Base-by-base conservation (phyloP, 2,329 filamentous ascomycete species). In the Trichoderma breve region DNA sequence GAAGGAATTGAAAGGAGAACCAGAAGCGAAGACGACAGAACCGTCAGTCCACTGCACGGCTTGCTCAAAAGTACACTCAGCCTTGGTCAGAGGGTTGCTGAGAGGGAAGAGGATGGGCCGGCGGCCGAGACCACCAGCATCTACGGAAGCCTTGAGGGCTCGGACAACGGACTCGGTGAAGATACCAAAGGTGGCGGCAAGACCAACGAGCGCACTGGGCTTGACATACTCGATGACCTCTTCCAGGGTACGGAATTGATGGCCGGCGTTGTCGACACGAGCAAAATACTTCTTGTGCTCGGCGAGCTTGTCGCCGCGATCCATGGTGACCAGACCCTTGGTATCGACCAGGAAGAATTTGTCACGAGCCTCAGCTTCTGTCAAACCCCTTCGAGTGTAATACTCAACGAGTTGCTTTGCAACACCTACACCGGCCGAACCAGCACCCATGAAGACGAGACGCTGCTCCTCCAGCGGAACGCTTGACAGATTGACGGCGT, bases 261-360 rank as follows among this genome's bases (percentile, higher is more conserved):
- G 86, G 74, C 89, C 89, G 71, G 87, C 85, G 82, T 91, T 91
- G 81, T 92, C 89, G 18, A 82, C 82, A 67, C 90, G 87, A 36
- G 90, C 89, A 77, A 92, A 91, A 82, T 91, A 90, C 83, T 91
- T 89, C 84, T 93, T 93, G 83, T 99, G 96, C 77, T 97, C 92
- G 47, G 95, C 94, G 53, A 99, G 90, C 81, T 91, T 93, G 86
- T 98, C 96, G 70, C 95, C 95, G 73, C 96, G 93, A 84, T 99
- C 95, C 74, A 88, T 87, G 74, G 96, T 97, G 67, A 99, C 95
- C 26, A 99, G 91, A 77, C 96, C 96, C 86, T 96, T 95, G 79
- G 94, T 97, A 85, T 98, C 96, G 73, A 98, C 95, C 62, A 99
- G 93, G 90, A 92, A 98, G 89, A 99, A 98, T 86, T 96, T 96